phyloP scores from a whole-genome alignment of 2,329 filamentous ascomycete species.

The Rutstroemia sp. region DNA sequence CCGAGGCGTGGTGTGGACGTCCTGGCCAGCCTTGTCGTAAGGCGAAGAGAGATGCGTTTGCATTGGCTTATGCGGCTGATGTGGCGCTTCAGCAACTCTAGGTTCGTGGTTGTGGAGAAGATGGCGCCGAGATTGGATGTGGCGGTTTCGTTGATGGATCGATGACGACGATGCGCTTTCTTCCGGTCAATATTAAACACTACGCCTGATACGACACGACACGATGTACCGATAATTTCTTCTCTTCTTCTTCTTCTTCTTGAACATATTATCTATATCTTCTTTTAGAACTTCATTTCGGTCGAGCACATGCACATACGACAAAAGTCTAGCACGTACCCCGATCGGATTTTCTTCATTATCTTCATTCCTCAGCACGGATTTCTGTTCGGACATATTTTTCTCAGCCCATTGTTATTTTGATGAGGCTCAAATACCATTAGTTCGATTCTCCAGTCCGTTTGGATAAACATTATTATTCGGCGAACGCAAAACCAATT shows the following conservation, averaged over 20 bases:
- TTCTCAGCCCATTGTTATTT: not conserved
- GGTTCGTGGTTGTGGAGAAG: not conserved
- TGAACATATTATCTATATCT: no score
- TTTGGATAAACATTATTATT: no score
- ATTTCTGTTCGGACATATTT: no score
- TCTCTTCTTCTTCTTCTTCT: no score
- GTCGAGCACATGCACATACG: no score
- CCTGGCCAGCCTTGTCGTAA: conserved; percentile 19
- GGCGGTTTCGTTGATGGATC: not conserved
- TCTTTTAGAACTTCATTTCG: no score
- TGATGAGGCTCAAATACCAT: not conserved
- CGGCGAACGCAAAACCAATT: no score
- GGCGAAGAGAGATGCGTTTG: conserved; percentile 12
- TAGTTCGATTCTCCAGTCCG: no score
- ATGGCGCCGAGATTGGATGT: not conserved
- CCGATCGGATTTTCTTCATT: not conserved
- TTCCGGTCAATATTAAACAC: no score
- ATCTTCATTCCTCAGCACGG: not conserved
- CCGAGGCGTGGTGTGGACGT: conserved; percentile 13
- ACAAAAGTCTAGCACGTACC: no score
- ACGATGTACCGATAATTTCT: no score
- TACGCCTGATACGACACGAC: no score
- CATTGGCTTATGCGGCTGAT: conserved; percentile 14
- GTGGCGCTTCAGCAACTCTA: conserved; percentile 10
- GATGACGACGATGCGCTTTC: not conserved